phyloP scores from a whole-genome alignment of 2,329 filamentous ascomycete genomes.

The Verticillium longisporum region DNA sequence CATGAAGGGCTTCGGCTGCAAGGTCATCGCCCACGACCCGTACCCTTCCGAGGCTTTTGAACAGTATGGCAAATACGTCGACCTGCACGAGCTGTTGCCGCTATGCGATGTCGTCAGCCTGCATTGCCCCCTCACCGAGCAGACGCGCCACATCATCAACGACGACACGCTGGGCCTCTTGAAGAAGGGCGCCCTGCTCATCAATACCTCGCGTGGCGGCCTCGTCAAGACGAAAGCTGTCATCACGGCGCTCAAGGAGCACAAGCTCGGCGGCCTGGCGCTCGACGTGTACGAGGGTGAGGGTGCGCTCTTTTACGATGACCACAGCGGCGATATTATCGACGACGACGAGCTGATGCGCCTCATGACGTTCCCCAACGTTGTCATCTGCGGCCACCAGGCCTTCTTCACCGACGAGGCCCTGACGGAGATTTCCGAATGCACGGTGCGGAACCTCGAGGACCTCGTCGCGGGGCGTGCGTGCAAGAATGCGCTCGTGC shows the following conservation, averaged over 20 bases:
- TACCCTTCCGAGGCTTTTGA: slow-evolving; percentile 41
- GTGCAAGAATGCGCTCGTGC: slow-evolving; percentile 31
- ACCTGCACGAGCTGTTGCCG: slow-evolving; percentile 47
- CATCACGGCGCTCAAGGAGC: slow-evolving; percentile 52
- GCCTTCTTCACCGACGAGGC: slow-evolving; percentile 65
- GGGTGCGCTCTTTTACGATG: slow-evolving; percentile 56
- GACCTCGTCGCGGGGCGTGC: slow-evolving; percentile 29
- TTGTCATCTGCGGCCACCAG: slow-evolving; percentile 61
- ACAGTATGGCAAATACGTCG: slow-evolving; percentile 42
- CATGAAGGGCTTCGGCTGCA: slow-evolving; percentile 59
- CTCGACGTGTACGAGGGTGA: slow-evolving; percentile 66
- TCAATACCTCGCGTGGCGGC: slow-evolving; percentile 64
- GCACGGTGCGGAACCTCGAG: slow-evolving; percentile 49
- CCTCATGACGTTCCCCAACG: slow-evolving; percentile 62
- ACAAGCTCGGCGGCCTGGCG: slow-evolving; percentile 54
- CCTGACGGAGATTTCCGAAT: slow-evolving; percentile 54
- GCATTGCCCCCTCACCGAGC: slow-evolving; percentile 57
- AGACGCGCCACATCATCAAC: slow-evolving; percentile 43
- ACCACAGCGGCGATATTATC: slow-evolving; percentile 58
- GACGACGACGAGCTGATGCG: slow-evolving; percentile 61
- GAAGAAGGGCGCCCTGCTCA: slow-evolving; percentile 33
- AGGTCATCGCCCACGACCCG: slow-evolving; percentile 54
- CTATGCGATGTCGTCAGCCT: slow-evolving; percentile 56
- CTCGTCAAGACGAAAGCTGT: slow-evolving; percentile 55
- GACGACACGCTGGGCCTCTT: slow-evolving; percentile 21